Conservation (phyloP, 495 filamentous ascomycete species). For the Echria macrotheca region DNA sequence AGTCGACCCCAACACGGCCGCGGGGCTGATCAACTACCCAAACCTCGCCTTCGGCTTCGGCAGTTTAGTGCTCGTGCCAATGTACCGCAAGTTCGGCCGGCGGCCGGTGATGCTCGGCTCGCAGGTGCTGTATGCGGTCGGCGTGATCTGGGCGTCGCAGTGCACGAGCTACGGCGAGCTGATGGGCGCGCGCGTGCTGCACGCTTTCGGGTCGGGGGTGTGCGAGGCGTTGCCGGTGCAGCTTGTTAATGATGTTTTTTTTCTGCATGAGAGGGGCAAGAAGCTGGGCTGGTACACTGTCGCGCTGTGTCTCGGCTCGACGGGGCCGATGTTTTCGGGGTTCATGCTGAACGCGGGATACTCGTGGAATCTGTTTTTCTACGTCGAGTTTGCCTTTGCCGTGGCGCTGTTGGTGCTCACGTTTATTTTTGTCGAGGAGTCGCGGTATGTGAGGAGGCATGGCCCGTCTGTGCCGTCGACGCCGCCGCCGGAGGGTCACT, state of each 20-base stretch:
- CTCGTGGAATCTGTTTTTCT: conserved; percentile 61
- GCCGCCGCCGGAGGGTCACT: not conserved
- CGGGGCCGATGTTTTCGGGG: conserved; percentile 54
- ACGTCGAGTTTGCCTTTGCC: conserved; percentile 57
- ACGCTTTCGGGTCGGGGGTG: conserved; percentile 54
- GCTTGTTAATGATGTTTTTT: conserved; percentile 64
- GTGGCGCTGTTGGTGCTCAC: conserved; percentile 49
- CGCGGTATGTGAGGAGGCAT: conserved; percentile 48
- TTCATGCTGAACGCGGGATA: conserved; percentile 61
- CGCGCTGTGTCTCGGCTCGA: conserved; percentile 54
- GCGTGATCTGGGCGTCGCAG: conserved; percentile 52
- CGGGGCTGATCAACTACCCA: conserved; percentile 54
- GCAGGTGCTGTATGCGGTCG: conserved; percentile 40
- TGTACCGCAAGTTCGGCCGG: conserved; percentile 56
- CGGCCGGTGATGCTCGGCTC: conserved; percentile 54
- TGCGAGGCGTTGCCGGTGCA: conserved; percentile 61
- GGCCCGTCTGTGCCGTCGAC: not conserved
- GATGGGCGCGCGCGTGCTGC: conserved; percentile 52
- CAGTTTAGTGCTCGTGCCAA: conserved; percentile 50
- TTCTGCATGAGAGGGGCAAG: conserved; percentile 56
- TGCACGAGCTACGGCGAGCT: conserved; percentile 46
- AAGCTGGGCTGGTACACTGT: conserved; percentile 57
- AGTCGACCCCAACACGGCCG: conserved; percentile 45
- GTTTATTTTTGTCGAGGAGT: conserved; percentile 60
- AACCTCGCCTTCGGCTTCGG: conserved; percentile 61